phyloP scores from a whole-genome alignment of 305 asterid genomes.

The Fraxinus angustifolia region DNA sequence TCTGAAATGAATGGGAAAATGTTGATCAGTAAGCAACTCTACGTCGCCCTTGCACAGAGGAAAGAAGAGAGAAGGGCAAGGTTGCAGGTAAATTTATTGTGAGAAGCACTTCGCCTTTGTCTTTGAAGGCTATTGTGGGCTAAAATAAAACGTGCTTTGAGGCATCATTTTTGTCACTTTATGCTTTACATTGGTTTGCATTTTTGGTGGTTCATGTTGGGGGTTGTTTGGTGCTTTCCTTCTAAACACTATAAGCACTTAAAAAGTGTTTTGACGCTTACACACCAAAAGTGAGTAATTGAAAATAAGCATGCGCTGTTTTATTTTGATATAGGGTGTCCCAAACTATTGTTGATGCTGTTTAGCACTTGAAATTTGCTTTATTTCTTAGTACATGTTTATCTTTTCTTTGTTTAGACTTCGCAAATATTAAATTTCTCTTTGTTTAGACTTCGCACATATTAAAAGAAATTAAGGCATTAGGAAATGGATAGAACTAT shows the following conservation, averaged over 20 bases:
- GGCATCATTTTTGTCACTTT: not conserved
- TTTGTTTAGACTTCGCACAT: not conserved
- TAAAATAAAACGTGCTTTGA: not conserved
- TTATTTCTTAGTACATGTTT: not conserved
- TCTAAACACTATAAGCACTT: not conserved
- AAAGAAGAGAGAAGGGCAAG: slow-evolving; percentile 43
- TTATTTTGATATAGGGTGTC: not conserved
- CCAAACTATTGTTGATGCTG: not conserved
- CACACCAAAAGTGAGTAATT: not conserved
- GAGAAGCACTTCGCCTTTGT: not conserved
- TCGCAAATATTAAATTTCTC: not conserved
- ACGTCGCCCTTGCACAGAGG: slow-evolving; percentile 44
- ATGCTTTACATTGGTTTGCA: not conserved
- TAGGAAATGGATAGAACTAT: not conserved
- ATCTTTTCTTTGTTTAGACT: not conserved
- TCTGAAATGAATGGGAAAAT: slow-evolving; percentile 37
- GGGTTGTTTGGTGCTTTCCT: not conserved
- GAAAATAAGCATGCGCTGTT: not conserved
- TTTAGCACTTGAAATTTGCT: not conserved
- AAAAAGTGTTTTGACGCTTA: not conserved
- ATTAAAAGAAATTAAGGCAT: not conserved
- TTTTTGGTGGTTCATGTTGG: not conserved
- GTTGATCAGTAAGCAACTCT: slow-evolving; percentile 36
- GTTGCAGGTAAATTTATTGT: slow-evolving; percentile 29
- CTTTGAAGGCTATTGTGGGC: not conserved